A percentile compares a stretch with the other conserved stretches of the same genome.
Conservation (phyloP, 1,284 basidiomycete species). For the Rugosomyces carneus region DNA sequence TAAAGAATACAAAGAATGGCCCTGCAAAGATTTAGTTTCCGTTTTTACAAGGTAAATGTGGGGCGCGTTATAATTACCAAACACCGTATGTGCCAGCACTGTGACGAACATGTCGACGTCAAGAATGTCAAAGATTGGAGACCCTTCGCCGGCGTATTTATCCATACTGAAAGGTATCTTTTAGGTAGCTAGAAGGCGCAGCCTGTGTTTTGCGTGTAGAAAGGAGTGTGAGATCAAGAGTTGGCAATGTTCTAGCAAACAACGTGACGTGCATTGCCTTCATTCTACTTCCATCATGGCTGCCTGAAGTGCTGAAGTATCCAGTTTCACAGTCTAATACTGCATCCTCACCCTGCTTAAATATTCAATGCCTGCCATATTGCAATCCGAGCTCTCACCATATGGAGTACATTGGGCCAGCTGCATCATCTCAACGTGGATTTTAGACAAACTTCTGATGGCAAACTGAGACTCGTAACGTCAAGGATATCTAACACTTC, state of each 20-base stretch:
- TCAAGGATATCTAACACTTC: too few relatives aligned
- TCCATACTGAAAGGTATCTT: slow-evolving; percentile 14
- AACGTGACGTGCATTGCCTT: neutral
- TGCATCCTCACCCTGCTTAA: too few relatives aligned
- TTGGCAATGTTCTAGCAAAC: neutral
- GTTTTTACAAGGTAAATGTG: neutral
- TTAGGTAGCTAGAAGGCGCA: slow-evolving; percentile 21
- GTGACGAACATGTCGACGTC: slow-evolving; percentile 73
- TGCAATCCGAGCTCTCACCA: too few relatives aligned
- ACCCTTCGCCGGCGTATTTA: slow-evolving; percentile 23
- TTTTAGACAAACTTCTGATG: too few relatives aligned
- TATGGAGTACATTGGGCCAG: too few relatives aligned
- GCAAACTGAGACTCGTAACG: too few relatives aligned
- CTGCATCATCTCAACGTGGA: too few relatives aligned
- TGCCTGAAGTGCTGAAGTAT: too few relatives aligned
- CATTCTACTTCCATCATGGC: too few relatives aligned
- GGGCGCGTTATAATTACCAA: slow-evolving; percentile 49
- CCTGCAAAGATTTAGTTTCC: slow-evolving; percentile 35
- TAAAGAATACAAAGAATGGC: slow-evolving; percentile 74
- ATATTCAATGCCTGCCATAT: too few relatives aligned
- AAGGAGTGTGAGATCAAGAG: neutral
- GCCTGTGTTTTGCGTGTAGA: slow-evolving; percentile 17
- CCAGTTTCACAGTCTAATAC: too few relatives aligned
- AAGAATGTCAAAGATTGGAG: slow-evolving; percentile 54
- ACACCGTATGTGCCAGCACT: slow-evolving; percentile 67